Percentiles rank a stretch among this genome's conserved stretches.
Evolutionary conservation across 1,284 basidiomycete genomes (phyloP).

Genomic region (Amylostereum areolatum): DNA sequence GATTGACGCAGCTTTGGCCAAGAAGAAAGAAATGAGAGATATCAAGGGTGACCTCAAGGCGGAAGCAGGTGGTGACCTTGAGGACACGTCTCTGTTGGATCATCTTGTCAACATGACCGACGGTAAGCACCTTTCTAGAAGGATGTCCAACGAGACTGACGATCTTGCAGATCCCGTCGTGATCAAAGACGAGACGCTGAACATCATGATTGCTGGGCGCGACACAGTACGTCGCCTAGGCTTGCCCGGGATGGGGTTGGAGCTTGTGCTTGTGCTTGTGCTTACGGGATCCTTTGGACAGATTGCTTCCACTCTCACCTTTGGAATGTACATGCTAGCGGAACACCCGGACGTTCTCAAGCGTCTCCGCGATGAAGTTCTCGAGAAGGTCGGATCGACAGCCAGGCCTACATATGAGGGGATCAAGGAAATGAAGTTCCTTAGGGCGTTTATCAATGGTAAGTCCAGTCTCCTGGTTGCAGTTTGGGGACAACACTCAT

Average conservation of each 20-base stretch:
- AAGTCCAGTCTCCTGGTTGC: conserved; percentile 6
- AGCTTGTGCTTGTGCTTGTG: no score
- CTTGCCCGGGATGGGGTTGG: no score
- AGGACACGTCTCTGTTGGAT: conserved; percentile 32
- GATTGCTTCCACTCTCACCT: conserved; percentile 48
- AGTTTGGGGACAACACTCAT: background rate
- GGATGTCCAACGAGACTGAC: background rate
- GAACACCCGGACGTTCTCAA: conserved; percentile 38
- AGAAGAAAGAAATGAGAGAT: background rate
- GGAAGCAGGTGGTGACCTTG: conserved; percentile 9
- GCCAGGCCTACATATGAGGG: conserved; percentile 46
- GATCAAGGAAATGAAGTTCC: conserved; percentile 49
- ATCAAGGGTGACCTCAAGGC: conserved; percentile 9
- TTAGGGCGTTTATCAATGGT: conserved; percentile 59
- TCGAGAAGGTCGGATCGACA: conserved; percentile 39
- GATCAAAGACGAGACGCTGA: conserved; percentile 37
- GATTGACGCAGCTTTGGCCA: conserved; percentile 8
- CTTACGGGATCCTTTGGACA: conserved; percentile 13
- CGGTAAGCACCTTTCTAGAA: conserved; percentile 17
- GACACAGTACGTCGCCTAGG: conserved; percentile 28
- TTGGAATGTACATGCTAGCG: conserved; percentile 48
- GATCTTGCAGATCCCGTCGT: conserved; percentile 23
- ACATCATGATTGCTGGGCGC: conserved; percentile 40
- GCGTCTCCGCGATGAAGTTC: conserved; percentile 49
- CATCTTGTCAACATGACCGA: conserved; percentile 35